These are phyloP conservation scores for Xylaria intraflava DNA, from an alignment of 495 filamentous ascomycete genomes.

Conservation along the genomic window DNA sequence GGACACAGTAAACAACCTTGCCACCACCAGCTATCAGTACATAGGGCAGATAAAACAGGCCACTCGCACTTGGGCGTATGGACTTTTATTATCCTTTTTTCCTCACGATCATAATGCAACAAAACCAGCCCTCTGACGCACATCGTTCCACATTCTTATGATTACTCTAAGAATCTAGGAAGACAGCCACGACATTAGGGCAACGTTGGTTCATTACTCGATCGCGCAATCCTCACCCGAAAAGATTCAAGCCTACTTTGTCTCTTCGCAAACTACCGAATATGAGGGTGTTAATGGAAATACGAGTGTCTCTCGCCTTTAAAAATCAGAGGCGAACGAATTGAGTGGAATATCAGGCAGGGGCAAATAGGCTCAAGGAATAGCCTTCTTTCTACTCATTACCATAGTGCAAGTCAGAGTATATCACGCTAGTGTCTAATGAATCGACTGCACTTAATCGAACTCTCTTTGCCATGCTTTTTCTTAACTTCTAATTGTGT, in stretches of 20 bases:
- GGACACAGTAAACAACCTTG: background rate
- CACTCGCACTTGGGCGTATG: background rate
- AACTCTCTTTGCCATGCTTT: background rate
- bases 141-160: background rate
- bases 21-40: background rate
- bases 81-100: background rate
- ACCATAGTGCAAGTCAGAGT: background rate
- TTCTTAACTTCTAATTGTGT: too few relatives aligned
- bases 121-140: background rate
- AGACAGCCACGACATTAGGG: background rate
- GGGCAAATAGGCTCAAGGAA: background rate
- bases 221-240: background rate
- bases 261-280: background rate
- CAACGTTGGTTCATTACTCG: background rate
- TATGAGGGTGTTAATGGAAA: background rate
- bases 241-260: background rate
- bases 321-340: background rate
- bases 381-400: background rate
- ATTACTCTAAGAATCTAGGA: background rate
- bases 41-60: background rate
- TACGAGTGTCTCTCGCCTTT: background rate
- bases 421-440: too few relatives aligned
- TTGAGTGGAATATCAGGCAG: background rate
- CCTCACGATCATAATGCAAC: background rate
- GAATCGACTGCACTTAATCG: too few relatives aligned